These are phyloP conservation scores for Boletales sp. DNA, from an alignment of 768 basidiomycete species.

Conservation along the genomic window DNA sequence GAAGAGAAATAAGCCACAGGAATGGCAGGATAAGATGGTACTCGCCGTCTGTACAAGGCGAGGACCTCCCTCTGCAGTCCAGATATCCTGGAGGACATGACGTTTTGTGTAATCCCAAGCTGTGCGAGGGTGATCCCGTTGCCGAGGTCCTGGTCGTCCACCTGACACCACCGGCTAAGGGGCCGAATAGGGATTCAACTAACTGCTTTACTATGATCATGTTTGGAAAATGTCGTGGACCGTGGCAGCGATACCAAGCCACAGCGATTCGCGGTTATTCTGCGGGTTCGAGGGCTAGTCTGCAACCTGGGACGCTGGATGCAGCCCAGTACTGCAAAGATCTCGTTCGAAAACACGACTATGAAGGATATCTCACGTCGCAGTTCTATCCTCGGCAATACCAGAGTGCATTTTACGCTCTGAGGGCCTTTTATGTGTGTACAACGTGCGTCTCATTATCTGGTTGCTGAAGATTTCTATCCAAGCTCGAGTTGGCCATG, in stretches of 20 bases:
- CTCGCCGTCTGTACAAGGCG: conserved; percentile 53
- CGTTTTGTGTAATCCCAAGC: background rate
- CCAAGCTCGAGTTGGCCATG: conserved; percentile 71
- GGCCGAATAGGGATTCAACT: conserved; percentile 1
- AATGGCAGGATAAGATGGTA: background rate
- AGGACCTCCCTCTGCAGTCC: conserved; percentile 54
- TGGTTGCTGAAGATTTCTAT: conserved; percentile 7
- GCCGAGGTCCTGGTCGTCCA: conserved; percentile 9
- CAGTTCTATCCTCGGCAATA: conserved; percentile 67
- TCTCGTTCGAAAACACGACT: conserved; percentile 75
- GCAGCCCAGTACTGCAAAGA: conserved; percentile 64
- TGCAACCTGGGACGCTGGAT: conserved; percentile 28
- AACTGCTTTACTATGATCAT: conserved; percentile 16
- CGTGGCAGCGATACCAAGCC: conserved; percentile 8
- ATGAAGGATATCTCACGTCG: conserved; percentile 70
- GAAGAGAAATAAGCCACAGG: conserved; percentile 4
- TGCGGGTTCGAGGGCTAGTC: conserved; percentile 2
- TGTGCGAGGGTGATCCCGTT: background rate
- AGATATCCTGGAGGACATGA: conserved; percentile 36
- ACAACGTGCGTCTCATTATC: background rate
- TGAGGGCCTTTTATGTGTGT: conserved; percentile 83
- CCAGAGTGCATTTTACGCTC: conserved; percentile 68
- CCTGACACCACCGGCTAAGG: conserved; percentile 21
- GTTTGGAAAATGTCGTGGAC: conserved; percentile 11
- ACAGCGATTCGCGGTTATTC: conserved; percentile 12